Percentiles rank a stretch among this genome's conserved stretches.
phyloP scores from a whole-genome alignment of 345 rosid genomes.

The Corymbia maculata region DNA sequence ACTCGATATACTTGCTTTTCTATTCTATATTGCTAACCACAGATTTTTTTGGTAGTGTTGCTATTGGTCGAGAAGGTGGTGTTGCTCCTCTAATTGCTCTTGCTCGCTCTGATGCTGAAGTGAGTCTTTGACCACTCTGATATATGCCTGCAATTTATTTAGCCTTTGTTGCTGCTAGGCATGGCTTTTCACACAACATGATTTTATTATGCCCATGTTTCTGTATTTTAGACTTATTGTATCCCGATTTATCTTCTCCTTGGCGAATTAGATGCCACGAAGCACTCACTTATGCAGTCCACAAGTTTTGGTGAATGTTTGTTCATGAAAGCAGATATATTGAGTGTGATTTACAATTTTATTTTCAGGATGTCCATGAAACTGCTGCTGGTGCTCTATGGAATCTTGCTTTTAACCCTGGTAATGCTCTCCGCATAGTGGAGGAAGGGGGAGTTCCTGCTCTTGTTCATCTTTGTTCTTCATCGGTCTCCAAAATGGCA shows the following conservation, averaged over 20 bases:
- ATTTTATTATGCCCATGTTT: background rate
- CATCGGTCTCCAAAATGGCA: constrained; percentile 74
- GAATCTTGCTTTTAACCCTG: constrained; percentile 79
- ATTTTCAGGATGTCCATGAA: constrained; percentile 76
- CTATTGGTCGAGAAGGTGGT: constrained; percentile 42
- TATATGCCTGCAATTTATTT: background rate
- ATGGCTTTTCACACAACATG: background rate
- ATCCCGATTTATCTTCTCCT: background rate
- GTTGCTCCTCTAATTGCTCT: constrained; percentile 35
- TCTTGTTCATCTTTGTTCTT: constrained; percentile 61
- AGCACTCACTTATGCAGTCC: background rate
- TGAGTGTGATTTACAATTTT: background rate
- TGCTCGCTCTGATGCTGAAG: constrained; percentile 38
- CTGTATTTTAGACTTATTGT: background rate
- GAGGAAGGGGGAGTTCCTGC: constrained; percentile 84
- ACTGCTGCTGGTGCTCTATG: constrained; percentile 88
- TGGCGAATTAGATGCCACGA: background rate
- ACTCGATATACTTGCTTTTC: background rate
- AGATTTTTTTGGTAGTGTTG: constrained; percentile 16
- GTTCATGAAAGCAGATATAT: background rate
- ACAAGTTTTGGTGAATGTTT: background rate
- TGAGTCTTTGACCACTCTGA: background rate
- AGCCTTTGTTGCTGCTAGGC: background rate
- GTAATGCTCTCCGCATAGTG: constrained; percentile 69
- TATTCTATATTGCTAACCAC: background rate